These are phyloP conservation scores for Rubus parviflorus DNA, from an alignment of 306 rosid genomes.

Conservation along the genomic window DNA sequence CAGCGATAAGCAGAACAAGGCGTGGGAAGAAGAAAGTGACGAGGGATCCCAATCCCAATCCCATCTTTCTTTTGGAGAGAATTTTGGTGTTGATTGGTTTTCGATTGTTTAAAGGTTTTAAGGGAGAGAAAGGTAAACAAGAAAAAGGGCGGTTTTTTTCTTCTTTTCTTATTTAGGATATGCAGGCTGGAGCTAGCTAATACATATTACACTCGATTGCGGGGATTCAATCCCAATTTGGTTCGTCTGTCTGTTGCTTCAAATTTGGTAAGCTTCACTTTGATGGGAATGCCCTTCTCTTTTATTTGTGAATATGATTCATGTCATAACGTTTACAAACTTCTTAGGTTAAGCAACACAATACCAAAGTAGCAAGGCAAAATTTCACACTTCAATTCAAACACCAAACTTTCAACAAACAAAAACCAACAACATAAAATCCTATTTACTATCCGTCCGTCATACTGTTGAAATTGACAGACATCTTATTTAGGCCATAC, in stretches of 20 bases:
- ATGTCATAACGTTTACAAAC: no score
- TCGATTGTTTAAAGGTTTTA: conserved; percentile 1
- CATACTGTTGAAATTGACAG: neutral
- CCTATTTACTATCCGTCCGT: no score
- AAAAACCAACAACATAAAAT: neutral
- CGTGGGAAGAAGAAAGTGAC: neutral
- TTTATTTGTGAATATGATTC: no score
- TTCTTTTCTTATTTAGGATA: no score
- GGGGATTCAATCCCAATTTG: no score
- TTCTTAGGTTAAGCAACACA: no score
- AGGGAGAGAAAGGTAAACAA: neutral
- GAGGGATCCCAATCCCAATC: neutral
- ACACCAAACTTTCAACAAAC: neutral
- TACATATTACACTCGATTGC: neutral
- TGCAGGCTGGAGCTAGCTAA: neutral
- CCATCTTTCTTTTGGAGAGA: neutral
- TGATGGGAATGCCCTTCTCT: no score
- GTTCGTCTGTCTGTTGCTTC: no score
- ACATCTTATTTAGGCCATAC: neutral
- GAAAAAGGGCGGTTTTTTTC: no score
- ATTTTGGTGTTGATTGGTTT: no score
- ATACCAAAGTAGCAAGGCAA: no score
- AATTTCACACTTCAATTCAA: neutral
- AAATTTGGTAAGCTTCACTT: no score
- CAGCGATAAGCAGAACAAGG: neutral